phyloP scores from a whole-genome alignment of 139 green algal species.

The Haematococcus sp. region DNA sequence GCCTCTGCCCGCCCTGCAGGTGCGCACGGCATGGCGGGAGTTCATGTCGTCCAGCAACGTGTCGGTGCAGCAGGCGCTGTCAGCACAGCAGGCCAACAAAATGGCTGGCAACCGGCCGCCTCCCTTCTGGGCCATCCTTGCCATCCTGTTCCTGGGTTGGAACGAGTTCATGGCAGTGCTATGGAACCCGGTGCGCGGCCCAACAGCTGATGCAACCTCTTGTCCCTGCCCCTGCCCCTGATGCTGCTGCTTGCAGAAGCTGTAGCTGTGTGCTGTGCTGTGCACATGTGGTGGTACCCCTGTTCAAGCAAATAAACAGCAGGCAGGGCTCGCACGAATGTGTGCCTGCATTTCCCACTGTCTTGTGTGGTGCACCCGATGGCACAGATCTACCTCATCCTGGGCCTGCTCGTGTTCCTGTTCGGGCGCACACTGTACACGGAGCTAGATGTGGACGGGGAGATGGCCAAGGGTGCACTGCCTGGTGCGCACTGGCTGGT shows the following conservation, averaged over 20 bases:
- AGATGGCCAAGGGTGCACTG: slow-evolving; percentile 71
- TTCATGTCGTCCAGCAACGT: slow-evolving; percentile 61
- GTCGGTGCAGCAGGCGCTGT: slow-evolving; percentile 46
- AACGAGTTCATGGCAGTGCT: slow-evolving; percentile 87
- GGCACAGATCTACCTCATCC: slow-evolving; percentile 68
- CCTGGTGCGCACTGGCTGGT: slow-evolving; percentile 15
- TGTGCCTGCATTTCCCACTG: too few relatives aligned
- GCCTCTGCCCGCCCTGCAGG: too few relatives aligned
- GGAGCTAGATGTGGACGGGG: slow-evolving; percentile 85
- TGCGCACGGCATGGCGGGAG: slow-evolving; percentile 66
- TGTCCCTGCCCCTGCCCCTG: neutral
- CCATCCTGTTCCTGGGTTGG: slow-evolving; percentile 89
- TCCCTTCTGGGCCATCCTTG: slow-evolving; percentile 85
- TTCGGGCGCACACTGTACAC: slow-evolving; percentile 41
- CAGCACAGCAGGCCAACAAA: slow-evolving; percentile 72
- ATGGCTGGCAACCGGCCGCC: slow-evolving; percentile 65
- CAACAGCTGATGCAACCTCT: neutral
- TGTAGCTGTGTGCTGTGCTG: neutral
- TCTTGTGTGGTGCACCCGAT: too few relatives aligned
- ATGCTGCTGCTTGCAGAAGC: neutral
- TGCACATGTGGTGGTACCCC: neutral
- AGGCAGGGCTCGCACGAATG: too few relatives aligned
- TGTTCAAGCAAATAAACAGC: neutral
- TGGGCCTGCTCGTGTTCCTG: slow-evolving; percentile 37
- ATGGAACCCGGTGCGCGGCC: slow-evolving; percentile 67